Base-by-base conservation (phyloP, 176 grass and related monocot genomes). In the Leersia perrieri region DNA sequence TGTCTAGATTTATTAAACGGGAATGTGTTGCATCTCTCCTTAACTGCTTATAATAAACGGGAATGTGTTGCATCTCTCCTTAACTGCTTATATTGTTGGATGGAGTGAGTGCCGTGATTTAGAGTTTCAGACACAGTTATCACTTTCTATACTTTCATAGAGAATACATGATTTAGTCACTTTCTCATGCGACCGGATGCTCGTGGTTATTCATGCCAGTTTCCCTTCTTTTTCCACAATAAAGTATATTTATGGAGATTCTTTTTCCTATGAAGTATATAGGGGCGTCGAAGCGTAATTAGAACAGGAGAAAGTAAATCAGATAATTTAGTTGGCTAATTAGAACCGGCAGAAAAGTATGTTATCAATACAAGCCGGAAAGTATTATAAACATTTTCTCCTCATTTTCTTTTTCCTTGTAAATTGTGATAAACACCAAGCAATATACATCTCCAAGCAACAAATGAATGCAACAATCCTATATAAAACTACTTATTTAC, bases 401-500 rank as follows among this genome's bases (percentile, higher is more conserved):
- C 42, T 45, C 16, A 14, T 2, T 49, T 9, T 32, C 1, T 57
- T 47, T 61, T 0, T 27, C 12, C 10, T 55, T 0, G 7, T 41
- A 2, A 51, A 7, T 51, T 51, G 41, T n/a, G n/a, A 71, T 62
- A 30, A 84, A 63, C 67, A 47, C 23, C 51, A 35, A 78, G 11
- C 13, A 61, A 62, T 77, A 70, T 66, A 62, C 69, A 73, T 42
- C 27, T 73, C 3, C 33, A 84, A 42, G 72, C 20, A 66, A 76
- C 30, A 36, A 70, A 85, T 26, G 14, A 49, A 85, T 84, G 29
- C 51, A 69, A 76, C 63, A 42, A 41, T 25, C 45, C 33, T 60
- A 18, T 22, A 57, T 23, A 1, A 57, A 57, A 57, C 51, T 57
- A 57, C 20, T 60, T 60, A 60, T 42, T 1, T 72, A 65, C 33